Conservation (phyloP, 2,329 filamentous ascomycete genomes). For the Paramyrothecium sp. region DNA sequence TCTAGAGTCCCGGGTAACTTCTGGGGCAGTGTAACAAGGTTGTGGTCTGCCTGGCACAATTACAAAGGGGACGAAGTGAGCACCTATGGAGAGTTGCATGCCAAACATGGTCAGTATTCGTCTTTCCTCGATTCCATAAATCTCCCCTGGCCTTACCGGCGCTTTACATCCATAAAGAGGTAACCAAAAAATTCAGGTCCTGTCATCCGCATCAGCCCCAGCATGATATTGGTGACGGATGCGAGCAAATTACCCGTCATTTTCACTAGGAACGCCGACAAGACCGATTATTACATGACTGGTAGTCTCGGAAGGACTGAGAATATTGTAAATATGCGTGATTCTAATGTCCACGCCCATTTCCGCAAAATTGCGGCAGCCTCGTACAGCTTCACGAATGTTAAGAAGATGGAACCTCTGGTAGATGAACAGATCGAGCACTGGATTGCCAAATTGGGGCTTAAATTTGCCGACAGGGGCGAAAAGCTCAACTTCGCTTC, state of each 20-base stretch:
- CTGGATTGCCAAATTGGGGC: constrained; percentile 49
- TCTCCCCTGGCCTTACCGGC: not conserved
- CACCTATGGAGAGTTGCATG: constrained; percentile 14
- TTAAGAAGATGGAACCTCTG: constrained; percentile 58
- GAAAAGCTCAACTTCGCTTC: constrained; percentile 52
- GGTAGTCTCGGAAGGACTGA: constrained; percentile 56
- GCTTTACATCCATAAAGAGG: not conserved
- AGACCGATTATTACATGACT: constrained; percentile 58
- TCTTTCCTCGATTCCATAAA: not conserved
- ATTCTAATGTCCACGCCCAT: constrained; percentile 46
- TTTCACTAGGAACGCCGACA: constrained; percentile 54
- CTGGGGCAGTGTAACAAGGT: constrained; percentile 12
- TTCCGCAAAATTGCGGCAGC: constrained; percentile 54
- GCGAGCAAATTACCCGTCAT: constrained; percentile 54
- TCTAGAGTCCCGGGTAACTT: constrained; percentile 15
- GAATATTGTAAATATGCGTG: constrained; percentile 56
- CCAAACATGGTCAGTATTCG: constrained; percentile 5
- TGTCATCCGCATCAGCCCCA: constrained; percentile 18
- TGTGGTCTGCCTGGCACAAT: constrained; percentile 20
- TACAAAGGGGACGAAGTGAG: constrained; percentile 13
- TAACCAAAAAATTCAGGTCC: constrained; percentile 9
- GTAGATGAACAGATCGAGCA: constrained; percentile 47
- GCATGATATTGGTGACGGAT: constrained; percentile 22
- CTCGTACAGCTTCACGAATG: constrained; percentile 54
- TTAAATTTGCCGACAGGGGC: constrained; percentile 41